Base-by-base conservation (phyloP, 1,139 yeast genomes). In the Pichia sp. region DNA sequence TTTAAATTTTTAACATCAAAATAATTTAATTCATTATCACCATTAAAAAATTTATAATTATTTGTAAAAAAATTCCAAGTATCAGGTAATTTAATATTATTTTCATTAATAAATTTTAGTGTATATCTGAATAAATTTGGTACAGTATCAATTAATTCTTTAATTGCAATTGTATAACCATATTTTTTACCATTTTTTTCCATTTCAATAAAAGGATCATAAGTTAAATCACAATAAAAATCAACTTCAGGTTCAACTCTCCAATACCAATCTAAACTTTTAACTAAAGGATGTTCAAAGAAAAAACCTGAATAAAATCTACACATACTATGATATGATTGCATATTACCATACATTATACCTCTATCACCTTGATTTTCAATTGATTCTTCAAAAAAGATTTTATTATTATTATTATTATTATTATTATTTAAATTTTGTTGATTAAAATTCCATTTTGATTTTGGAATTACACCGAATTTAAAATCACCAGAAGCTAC, bases 211-310 rank as follows among this genome's bases (percentile, higher is more conserved):
- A 90, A 90, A 22, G 96, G 96, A 64, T 90, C 97, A 64, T 89
- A 87, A 0, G 96, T 84, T 41, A 87, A 66, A 62, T 89, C 97
- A 65, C 97, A 90, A 59, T 73, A 87, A 61, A 86, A 89, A 52
- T 86, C 82, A 37, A 90, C 92, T 52, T 84, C 82, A 2, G 97
- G 97, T 62, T 90, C 97, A 9, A 90, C 87, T 44, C 97, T 71
- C 96, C 97, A 89, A 66, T 87, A 89, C 94, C 95, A 89, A 50
- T 87, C 87, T 50, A 78, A 73, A 46, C 77, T 71, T 45, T 61
- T 69, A 40, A 90, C 80, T 50, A 84, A 62, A 4, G 82, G 83
- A 62, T 82, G 95, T 51, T 79, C 75, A 67, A 78, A 86, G 60
- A 89, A 89, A 51, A 74, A 71, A 1, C 95, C 95, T 0, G 90